These are phyloP conservation scores for Pseudoturritis turrita DNA, from an alignment of 345 rosid species.

Conservation along the genomic window DNA sequence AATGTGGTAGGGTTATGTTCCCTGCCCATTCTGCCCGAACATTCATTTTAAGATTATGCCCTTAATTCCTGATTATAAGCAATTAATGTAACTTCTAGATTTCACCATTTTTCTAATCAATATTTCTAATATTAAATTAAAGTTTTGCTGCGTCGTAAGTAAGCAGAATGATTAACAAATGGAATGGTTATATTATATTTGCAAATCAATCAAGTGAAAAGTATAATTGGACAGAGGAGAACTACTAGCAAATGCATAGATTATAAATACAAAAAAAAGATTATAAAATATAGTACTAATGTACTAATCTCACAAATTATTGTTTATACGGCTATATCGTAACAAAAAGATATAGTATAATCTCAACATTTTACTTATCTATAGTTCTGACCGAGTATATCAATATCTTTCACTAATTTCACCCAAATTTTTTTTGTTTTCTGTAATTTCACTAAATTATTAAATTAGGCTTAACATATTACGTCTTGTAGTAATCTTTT, in stretches of 20 bases:
- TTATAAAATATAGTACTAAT: too few species aligned
- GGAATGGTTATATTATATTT: background rate
- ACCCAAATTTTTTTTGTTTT: too few species aligned
- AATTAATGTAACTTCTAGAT: constrained; percentile 9
- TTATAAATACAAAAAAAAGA: background rate
- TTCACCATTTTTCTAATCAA: background rate
- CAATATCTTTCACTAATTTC: background rate
- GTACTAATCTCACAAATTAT: too few species aligned
- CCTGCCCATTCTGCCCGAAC: constrained; percentile 11
- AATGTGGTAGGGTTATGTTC: constrained; percentile 15
- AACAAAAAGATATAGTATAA: too few species aligned
- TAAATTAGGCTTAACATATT: background rate
- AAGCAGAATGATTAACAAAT: constrained; percentile 12
- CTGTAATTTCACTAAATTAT: too few species aligned
- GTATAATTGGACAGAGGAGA: background rate
- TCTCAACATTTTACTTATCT: background rate
- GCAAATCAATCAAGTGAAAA: constrained; percentile 6
- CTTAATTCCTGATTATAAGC: background rate
- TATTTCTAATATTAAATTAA: background rate
- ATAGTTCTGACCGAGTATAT: background rate
- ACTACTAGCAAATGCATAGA: background rate
- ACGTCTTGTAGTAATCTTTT: background rate
- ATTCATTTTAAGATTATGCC: constrained; percentile 2
- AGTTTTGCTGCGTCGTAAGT: constrained; percentile 1
- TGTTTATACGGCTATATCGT: too few species aligned